A percentile compares a stretch with the other conserved stretches of the same genome.
Conservation (phyloP, 768 basidiomycete genomes). For the Infundibulicybe gibba region DNA sequence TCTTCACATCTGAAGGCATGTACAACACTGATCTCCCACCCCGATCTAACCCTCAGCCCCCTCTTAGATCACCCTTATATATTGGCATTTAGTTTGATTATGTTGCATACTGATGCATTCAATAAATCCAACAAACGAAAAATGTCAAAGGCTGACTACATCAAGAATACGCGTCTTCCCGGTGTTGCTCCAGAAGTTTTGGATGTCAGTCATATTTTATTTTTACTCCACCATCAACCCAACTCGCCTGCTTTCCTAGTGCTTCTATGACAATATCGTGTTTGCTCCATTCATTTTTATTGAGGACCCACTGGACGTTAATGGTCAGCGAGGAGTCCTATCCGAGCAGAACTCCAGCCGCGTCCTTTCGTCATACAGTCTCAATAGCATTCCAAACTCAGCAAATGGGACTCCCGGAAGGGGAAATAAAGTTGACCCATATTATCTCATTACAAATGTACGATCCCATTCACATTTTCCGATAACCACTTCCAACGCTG, state of each 20-base stretch:
- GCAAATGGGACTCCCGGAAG: conserved; percentile 33
- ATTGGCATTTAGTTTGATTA: conserved; percentile 94
- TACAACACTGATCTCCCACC: neutral
- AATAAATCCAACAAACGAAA: conserved; percentile 97
- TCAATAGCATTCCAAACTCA: no score
- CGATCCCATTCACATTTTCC: conserved; percentile 12
- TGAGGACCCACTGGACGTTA: conserved; percentile 80
- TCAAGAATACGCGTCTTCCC: conserved; percentile 87
- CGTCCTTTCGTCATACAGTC: neutral
- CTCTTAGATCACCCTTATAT: conserved; percentile 87
- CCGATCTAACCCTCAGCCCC: neutral
- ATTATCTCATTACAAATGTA: conserved; percentile 84
- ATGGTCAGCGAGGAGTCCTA: conserved; percentile 46
- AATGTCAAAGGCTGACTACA: conserved; percentile 94
- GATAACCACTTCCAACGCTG: conserved; percentile 2
- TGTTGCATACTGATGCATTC: conserved; percentile 98
- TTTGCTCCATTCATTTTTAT: conserved; percentile 97
- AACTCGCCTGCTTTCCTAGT: conserved; percentile 40
- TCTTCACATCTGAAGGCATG: conserved; percentile 78
- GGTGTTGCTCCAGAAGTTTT: conserved; percentile 81
- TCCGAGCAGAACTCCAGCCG: conserved; percentile 35
- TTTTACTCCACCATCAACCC: neutral
- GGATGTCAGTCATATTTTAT: conserved; percentile 53
- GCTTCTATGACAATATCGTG: conserved; percentile 94
- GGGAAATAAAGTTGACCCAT: conserved; percentile 80